Evolutionary conservation across 345 rosid genomes (phyloP).

Genomic region (Psidium guajava): DNA sequence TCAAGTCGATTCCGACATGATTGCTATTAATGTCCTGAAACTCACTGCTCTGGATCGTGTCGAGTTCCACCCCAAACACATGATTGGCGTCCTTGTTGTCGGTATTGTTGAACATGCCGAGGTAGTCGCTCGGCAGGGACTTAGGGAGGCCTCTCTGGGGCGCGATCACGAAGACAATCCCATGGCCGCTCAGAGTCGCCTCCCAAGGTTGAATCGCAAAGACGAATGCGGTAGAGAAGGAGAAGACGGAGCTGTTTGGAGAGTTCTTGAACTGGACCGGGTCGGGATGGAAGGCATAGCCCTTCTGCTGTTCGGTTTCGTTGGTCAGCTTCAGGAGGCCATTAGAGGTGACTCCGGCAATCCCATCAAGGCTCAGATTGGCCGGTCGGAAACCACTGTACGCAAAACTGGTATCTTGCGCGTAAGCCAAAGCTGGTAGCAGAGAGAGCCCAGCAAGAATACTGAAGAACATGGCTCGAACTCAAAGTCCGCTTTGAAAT

Average conservation of each 20-base stretch:
- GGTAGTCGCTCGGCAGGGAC: conserved; percentile 22
- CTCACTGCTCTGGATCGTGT: conserved; percentile 24
- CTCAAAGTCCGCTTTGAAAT: neutral
- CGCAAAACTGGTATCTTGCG: neutral
- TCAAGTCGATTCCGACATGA: conserved; percentile 57
- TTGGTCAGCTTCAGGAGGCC: conserved; percentile 50
- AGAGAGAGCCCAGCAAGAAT: neutral
- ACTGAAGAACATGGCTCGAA: neutral
- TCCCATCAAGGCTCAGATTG: conserved; percentile 26
- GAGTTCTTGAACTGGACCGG: conserved; percentile 28
- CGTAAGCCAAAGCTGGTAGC: neutral
- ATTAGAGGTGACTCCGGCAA: conserved; percentile 11
- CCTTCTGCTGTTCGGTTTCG: conserved; percentile 10
- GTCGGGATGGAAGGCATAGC: conserved; percentile 41
- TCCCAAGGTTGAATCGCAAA: conserved; percentile 39
- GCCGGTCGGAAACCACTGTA: neutral
- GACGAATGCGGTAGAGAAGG: conserved; percentile 49
- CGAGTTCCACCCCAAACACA: conserved; percentile 50
- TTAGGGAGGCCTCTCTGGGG: conserved; percentile 34
- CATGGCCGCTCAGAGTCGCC: conserved; percentile 26
- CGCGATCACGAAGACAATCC: conserved; percentile 46
- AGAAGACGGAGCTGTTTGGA: conserved; percentile 4
- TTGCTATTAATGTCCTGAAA: conserved; percentile 33
- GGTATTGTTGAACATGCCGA: conserved; percentile 35
- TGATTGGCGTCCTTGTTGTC: conserved; percentile 22